Conservation (phyloP, 202 grass and related monocot genomes). For the Setaria viridis region DNA sequence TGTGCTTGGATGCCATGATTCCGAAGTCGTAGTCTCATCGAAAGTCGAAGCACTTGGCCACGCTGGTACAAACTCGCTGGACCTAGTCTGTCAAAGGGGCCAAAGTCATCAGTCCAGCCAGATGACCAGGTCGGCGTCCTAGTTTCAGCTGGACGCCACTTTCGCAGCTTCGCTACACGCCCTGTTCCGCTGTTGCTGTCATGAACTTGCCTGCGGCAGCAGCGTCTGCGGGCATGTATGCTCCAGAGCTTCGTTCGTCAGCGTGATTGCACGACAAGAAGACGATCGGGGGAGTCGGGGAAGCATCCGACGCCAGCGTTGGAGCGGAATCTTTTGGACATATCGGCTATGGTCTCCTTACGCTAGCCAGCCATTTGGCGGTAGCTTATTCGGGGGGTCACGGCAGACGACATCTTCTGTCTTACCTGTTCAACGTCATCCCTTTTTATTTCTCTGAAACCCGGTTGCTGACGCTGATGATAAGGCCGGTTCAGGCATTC, state of each 20-base stretch:
- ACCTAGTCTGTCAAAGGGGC: conserved; percentile 15
- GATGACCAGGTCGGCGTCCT: background rate
- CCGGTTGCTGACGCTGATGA: background rate
- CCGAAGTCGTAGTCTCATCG: background rate
- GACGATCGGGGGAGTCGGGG: background rate
- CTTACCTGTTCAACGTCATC: conserved; percentile 28
- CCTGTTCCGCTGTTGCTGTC: background rate
- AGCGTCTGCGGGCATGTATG: conserved; percentile 1
- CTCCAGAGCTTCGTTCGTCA: conserved; percentile 9
- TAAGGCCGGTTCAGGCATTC: background rate
- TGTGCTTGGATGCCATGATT: conserved; percentile 3
- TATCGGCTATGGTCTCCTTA: background rate
- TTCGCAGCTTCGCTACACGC: background rate
- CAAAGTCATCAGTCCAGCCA: background rate
- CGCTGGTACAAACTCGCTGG: conserved; percentile 2
- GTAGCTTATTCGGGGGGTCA: background rate
- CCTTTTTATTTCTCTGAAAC: conserved; percentile 12
- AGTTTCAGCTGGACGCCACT: conserved; percentile 34
- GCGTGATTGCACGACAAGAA: background rate
- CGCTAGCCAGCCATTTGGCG: conserved; percentile 16
- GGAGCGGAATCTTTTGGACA: conserved; percentile 7
- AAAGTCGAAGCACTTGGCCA: background rate
- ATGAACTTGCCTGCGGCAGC: background rate
- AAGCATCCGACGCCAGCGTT: conserved; percentile 16
- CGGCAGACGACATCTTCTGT: background rate